Base-by-base conservation (phyloP, 2,329 filamentous ascomycete species). In the Aspergillus amoenus region DNA sequence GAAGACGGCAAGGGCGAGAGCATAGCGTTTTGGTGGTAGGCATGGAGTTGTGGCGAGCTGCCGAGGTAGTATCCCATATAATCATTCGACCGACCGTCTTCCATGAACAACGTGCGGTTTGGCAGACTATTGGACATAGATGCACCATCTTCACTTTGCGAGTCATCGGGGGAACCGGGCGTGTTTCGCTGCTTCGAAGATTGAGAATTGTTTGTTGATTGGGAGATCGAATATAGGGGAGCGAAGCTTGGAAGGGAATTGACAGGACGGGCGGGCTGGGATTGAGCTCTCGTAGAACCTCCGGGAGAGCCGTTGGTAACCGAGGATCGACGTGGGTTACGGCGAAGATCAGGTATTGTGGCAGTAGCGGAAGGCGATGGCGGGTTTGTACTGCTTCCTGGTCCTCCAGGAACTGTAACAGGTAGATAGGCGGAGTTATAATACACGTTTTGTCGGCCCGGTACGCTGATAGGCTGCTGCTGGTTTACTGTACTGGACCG, bases 251-350 rank as follows among this genome's bases (percentile, higher is more conserved):
- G 70, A 45, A 70, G 61, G 42, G 74, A 73, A 51, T 74, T 72
- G 17, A 78, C 62, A n/a, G 74, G 66, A 22, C 78, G 71, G n/a
- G 78, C 77, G 52, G 78, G 78, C 56, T 81, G 78, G n/a, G 78
- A 81, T 22, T 81, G 78, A n/a, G 78, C 78, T 54, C 78, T 69
- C 30, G 79, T 59, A 21, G 73, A 76, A 30, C 70, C 71, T 34
- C 73, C 73, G 3, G 77, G 72, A 18, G 76, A 76, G 8, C 71
- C 72, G 53, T 76, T 77, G 12, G 73, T 72, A 54, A 74, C 69
- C 3, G 78, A 80, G 12, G 77, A 76, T 52, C 78, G 72, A 44
- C 79, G 74, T 34, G 73, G 73, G 57, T 72, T 78, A 32, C 78
- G 76, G 42, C 77, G 76, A 44, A 73, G 65, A 56, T 81, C 78